Evolutionary conservation across 2,329 filamentous ascomycete species (phyloP).

Genomic region (Stagonosporopsis cucurbitacearum): DNA sequence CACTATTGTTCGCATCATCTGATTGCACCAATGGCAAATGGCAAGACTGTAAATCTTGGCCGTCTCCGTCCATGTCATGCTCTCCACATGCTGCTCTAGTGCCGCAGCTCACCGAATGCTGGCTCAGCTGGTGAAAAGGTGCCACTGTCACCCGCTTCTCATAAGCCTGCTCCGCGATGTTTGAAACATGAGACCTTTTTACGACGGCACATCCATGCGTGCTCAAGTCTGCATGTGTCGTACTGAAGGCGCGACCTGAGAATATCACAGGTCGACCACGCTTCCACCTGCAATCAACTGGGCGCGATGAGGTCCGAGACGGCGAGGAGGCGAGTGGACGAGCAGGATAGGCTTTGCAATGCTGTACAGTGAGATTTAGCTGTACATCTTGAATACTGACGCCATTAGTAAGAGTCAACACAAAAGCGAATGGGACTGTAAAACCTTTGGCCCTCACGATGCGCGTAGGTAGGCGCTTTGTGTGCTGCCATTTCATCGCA

Average conservation of each 20-base stretch:
- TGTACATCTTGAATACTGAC: not conserved
- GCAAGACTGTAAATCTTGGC: not conserved
- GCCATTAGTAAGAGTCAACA: not conserved
- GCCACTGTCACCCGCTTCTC: not conserved
- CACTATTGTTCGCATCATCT: not conserved
- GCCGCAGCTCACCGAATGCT: not conserved
- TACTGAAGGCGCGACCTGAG: constrained; percentile 14
- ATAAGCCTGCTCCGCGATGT: not conserved
- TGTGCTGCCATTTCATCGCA: constrained; percentile 21
- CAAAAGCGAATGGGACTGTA: not conserved
- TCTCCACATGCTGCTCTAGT: not conserved
- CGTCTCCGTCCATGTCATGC: not conserved
- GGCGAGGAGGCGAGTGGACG: constrained; percentile 10
- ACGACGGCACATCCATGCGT: not conserved
- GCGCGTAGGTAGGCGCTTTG: constrained; percentile 4
- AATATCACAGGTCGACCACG: constrained; percentile 27
- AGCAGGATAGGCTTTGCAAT: constrained; percentile 4
- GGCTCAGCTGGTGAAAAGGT: not conserved
- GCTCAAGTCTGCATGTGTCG: not conserved
- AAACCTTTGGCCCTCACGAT: constrained; percentile 2
- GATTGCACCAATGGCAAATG: not conserved
- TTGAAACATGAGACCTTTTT: not conserved
- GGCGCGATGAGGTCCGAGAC: constrained; percentile 4
- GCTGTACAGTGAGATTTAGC: not conserved
- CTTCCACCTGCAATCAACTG: constrained; percentile 25